phyloP scores from a whole-genome alignment of 73 alveolate genomes.

The Tetrahymena malaccensis region DNA sequence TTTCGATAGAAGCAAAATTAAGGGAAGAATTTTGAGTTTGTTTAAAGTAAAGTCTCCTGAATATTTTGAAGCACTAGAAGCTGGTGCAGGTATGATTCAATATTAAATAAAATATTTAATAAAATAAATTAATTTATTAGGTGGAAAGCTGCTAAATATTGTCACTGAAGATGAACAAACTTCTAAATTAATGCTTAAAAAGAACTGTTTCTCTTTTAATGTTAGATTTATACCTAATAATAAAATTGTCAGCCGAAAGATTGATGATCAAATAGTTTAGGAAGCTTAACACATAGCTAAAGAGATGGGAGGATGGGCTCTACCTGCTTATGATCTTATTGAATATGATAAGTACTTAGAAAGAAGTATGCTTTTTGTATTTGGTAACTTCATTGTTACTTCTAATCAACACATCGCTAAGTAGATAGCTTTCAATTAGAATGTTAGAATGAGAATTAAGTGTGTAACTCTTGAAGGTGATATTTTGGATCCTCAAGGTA shows the following conservation, averaged over 20 bases:
- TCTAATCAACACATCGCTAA: constrained; percentile 79
- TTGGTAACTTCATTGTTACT: constrained; percentile 84
- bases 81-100: constrained; percentile 58
- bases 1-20: constrained; percentile 73
- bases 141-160: constrained; percentile 74
- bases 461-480: constrained; percentile 89
- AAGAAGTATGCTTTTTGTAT: constrained; percentile 77
- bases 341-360: constrained; percentile 65
- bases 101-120: not conserved
- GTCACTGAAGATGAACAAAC: constrained; percentile 83
- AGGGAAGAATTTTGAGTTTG: constrained; percentile 84
- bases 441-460: constrained; percentile 39
- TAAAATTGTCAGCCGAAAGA: constrained; percentile 29
- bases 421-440: constrained; percentile 58
- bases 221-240: constrained; percentile 73
- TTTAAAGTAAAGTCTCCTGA: constrained; percentile 79
- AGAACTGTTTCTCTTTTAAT: constrained; percentile 49
- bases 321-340: constrained; percentile 74
- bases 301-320: constrained; percentile 51
- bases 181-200: constrained; percentile 58
- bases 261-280: constrained; percentile 1
- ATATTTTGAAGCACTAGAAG: constrained; percentile 76
- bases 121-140: not conserved
- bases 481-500: constrained; percentile 73
- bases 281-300: constrained; percentile 14